Conservation (phyloP, 192 early-diverging fungal species). For the Phlyctochytrium planicorne region DNA sequence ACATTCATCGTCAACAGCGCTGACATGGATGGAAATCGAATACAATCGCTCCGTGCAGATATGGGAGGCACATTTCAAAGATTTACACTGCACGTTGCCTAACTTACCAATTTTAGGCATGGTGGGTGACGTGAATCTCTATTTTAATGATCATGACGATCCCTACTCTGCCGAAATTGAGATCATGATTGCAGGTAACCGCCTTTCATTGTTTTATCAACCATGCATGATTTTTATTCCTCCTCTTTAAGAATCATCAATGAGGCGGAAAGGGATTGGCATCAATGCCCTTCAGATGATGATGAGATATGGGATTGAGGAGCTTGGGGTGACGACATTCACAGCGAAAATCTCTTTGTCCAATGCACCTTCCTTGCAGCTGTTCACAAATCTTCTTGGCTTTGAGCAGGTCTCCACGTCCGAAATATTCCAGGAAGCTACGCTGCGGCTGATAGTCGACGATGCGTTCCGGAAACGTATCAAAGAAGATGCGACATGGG, state of each 20-base stretch:
- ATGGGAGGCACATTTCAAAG: background rate
- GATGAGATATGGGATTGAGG: constrained; percentile 58
- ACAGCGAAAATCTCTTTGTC: constrained; percentile 64
- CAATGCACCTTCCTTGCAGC: constrained; percentile 57
- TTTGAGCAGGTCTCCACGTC: constrained; percentile 53
- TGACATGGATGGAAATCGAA: constrained; percentile 20
- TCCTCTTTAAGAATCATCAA: constrained; percentile 17
- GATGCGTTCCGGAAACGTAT: no score
- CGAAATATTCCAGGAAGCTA: constrained; percentile 68
- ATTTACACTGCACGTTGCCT: no score
- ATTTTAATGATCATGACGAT: constrained; percentile 80
- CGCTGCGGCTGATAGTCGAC: constrained; percentile 45
- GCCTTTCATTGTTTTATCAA: background rate
- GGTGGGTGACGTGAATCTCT: constrained; percentile 96
- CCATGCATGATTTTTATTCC: background rate
- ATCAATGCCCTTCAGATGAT: constrained; percentile 58
- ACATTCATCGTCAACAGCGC: constrained; percentile 38
- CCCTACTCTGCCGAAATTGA: constrained; percentile 77
- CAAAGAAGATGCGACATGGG: no score
- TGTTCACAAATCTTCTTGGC: constrained; percentile 61
- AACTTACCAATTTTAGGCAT: constrained; percentile 67
- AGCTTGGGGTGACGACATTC: constrained; percentile 53
- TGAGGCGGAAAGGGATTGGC: constrained; percentile 53
- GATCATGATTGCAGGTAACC: constrained; percentile 87
- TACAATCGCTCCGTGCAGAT: no score